Percentiles rank a stretch among this genome's conserved stretches.
phyloP scores from a whole-genome alignment of 2,329 filamentous ascomycete genomes.

The Talaromyces atroroseus region DNA sequence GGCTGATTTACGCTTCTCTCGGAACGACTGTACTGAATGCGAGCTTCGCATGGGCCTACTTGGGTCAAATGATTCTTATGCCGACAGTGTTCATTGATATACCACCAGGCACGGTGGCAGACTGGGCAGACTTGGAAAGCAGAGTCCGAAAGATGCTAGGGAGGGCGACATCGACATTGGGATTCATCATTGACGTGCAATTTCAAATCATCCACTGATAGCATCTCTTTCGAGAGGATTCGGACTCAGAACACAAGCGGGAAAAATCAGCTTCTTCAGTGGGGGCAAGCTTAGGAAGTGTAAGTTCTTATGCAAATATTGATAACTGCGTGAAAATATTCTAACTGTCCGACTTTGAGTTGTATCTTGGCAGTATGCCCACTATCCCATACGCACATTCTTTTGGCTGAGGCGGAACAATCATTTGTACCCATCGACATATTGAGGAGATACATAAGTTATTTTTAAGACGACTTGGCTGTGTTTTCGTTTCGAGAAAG shows the following conservation, averaged over 20 bases:
- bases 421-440: not conserved
- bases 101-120: not conserved
- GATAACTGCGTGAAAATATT: not conserved
- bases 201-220: not conserved
- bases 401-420: not conserved
- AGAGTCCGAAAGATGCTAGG: conserved; percentile 1
- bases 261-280: not conserved
- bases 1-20: not conserved
- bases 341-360: not conserved
- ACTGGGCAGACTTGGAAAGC: conserved; percentile 7
- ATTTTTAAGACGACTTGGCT: not conserved
- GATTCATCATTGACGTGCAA: conserved; percentile 1
- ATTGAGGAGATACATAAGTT: not conserved
- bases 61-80: not conserved
- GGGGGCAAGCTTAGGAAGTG: not conserved
- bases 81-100: conserved; percentile 6
- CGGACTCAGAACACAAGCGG: not conserved
- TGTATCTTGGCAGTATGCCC: not conserved
- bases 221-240: not conserved
- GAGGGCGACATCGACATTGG: not conserved
- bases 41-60: not conserved
- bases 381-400: not conserved
- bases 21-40: not conserved
- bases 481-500: not conserved
- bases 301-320: not conserved